Evolutionary conservation across 176 grass and related monocot genomes (phyloP).

Genomic region (Eragrostis curvula): DNA sequence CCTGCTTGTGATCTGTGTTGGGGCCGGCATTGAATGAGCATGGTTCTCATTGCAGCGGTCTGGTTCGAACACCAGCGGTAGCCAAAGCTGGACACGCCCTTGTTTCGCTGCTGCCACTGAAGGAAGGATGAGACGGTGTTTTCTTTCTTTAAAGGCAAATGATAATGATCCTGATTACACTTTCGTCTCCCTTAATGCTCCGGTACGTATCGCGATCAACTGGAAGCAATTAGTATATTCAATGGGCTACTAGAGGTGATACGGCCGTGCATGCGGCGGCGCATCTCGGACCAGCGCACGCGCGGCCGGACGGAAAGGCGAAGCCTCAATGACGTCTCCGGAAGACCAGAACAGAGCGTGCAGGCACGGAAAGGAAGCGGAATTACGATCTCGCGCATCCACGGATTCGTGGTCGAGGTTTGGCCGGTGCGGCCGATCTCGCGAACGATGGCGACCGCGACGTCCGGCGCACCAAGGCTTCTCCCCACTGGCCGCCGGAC

Average conservation of each 20-base stretch:
- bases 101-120: neutral
- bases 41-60: neutral
- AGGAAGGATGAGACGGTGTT: neutral
- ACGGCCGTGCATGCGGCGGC: neutral
- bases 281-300: neutral
- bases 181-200: neutral
- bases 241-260: neutral
- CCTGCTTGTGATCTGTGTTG: neutral
- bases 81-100: neutral
- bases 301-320: neutral
- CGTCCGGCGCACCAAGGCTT: constrained; percentile 16
- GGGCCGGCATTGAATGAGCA: neutral
- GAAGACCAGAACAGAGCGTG: neutral
- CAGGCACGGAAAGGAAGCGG: neutral
- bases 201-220: neutral
- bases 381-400: neutral
- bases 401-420: neutral
- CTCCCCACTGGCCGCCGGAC: neutral
- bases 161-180: neutral
- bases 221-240: neutral
- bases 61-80: no score
- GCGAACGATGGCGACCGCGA: constrained; percentile 1
- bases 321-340: neutral
- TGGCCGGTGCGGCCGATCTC: neutral
- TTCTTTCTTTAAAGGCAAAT: neutral